Evolutionary conservation across 257 asterid species (phyloP).

Genomic region (Solanum peruvianum): DNA sequence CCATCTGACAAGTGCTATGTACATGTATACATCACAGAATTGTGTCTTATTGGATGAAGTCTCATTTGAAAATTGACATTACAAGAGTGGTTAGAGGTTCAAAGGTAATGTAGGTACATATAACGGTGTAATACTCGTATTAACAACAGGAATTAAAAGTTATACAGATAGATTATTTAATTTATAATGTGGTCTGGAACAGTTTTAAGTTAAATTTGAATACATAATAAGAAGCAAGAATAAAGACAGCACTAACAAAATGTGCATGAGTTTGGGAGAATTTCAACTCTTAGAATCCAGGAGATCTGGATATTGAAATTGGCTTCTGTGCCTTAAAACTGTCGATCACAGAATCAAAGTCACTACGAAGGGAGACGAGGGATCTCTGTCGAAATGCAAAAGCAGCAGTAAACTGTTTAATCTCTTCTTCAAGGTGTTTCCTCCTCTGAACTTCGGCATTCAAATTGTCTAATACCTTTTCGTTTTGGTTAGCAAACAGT

Average conservation of each 20-base stretch:
- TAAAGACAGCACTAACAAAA: background rate
- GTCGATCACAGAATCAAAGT: slow-evolving; percentile 49
- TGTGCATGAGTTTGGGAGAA: background rate
- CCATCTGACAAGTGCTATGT: background rate
- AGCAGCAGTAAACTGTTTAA: slow-evolving; percentile 44
- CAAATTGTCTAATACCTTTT: slow-evolving; percentile 40
- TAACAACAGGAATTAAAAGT: background rate
- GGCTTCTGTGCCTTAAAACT: slow-evolving; percentile 40
- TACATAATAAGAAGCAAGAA: background rate
- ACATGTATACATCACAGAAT: background rate
- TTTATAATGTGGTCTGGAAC: background rate
- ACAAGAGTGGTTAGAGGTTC: background rate
- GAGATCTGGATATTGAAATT: slow-evolving; percentile 51
- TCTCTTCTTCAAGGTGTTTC: slow-evolving; percentile 65
- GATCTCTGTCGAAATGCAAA: slow-evolving; percentile 59
- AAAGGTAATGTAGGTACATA: background rate
- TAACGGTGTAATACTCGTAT: background rate
- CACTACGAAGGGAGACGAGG: slow-evolving; percentile 36
- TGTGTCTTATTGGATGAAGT: background rate
- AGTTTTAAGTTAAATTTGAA: background rate
- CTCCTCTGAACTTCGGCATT: slow-evolving; percentile 53
- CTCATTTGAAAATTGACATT: background rate
- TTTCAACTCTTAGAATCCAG: slow-evolving; percentile 29
- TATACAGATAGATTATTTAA: background rate
- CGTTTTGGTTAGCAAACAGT: slow-evolving; percentile 44